These are phyloP conservation scores for Colletotrichum salicis DNA, from an alignment of 2,329 filamentous ascomycete species.

Conservation along the genomic window DNA sequence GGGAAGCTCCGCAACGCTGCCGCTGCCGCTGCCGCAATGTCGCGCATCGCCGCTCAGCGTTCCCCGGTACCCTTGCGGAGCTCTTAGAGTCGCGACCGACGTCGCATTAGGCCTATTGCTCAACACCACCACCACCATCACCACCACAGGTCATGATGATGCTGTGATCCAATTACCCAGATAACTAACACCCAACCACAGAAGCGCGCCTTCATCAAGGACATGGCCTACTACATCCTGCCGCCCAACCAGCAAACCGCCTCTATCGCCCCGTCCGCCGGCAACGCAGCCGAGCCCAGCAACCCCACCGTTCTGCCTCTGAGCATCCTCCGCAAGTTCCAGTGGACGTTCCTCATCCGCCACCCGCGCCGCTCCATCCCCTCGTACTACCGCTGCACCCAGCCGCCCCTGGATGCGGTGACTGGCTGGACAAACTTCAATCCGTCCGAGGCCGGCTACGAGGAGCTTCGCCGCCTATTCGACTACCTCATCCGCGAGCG, in stretches of 20 bases:
- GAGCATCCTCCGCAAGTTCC: conserved; percentile 80
- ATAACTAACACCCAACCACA: conserved; percentile 48
- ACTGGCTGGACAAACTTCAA: conserved; percentile 91
- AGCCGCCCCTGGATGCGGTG: conserved; percentile 82
- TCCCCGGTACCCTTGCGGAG: not conserved
- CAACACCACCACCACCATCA: not conserved
- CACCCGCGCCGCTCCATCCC: conserved; percentile 93
- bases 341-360: conserved; percentile 96
- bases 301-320: conserved; percentile 90
- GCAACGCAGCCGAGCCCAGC: conserved; percentile 69
- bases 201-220: conserved; percentile 98
- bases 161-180: not conserved
- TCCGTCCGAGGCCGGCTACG: conserved; percentile 88
- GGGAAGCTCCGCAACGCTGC: conserved; percentile 20
- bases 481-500: conserved; percentile 80
- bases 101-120: not conserved
- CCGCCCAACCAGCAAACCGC: conserved; percentile 77
- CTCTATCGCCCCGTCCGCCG: conserved; percentile 82
- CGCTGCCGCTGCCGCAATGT: conserved; percentile 7
- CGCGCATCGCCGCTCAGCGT: not conserved
- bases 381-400: conserved; percentile 92
- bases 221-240: conserved; percentile 93
- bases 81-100: not conserved
- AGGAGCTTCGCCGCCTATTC: conserved; percentile 86
- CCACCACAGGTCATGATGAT: not conserved